Base-by-base conservation (phyloP, 768 basidiomycete genomes). In the Trametes maxima region DNA sequence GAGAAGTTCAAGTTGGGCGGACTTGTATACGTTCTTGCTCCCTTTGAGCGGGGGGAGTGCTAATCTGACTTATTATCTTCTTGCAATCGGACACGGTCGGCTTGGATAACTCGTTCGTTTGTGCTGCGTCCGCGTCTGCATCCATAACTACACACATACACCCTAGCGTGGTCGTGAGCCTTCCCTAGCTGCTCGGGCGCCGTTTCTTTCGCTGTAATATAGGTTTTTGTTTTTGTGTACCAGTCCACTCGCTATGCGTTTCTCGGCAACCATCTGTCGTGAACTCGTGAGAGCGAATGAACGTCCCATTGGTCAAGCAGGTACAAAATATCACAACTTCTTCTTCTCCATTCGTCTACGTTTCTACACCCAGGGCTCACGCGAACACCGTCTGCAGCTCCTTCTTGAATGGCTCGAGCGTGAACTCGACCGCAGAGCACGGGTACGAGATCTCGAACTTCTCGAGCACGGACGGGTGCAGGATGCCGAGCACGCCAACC, bases 391-490 rank as follows among this genome's bases (percentile, higher is more conserved):
- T 56, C 59, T 66, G 60, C 57, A 66, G 62, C 63, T 66, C 79
- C 75, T 88, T 91, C 78, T 90, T 87, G 82, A 99, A 94, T n/a
- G 92, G 92, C 75, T 98, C 95, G 46, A 98, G 80, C 33, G 88
- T 89, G 74, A 99, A 94, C 80, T 99, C 96, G 57, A 99, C 77
- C 7, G 89, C 89, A 36, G 95, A 98, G 77, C 95, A 98, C 19
- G 96, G 96, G 77, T 92, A 95, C 43, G 83, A 84, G 63, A 98
- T 89, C 74, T 98, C 95, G 75, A 96, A 99, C 70, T 93, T 94
- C 68, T 87, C 85, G 58, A 99, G 78, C 4, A 98, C 97, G 6
- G 78, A 83, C 10, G 97, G 97, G 74, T 99, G 96, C 53, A 99
- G 78, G 67, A 98, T 92, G 28, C 97, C 97, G 60, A 99, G 78